These are phyloP conservation scores for Nasturtium officinale DNA, from an alignment of 345 rosid species.

Conservation along the genomic window DNA sequence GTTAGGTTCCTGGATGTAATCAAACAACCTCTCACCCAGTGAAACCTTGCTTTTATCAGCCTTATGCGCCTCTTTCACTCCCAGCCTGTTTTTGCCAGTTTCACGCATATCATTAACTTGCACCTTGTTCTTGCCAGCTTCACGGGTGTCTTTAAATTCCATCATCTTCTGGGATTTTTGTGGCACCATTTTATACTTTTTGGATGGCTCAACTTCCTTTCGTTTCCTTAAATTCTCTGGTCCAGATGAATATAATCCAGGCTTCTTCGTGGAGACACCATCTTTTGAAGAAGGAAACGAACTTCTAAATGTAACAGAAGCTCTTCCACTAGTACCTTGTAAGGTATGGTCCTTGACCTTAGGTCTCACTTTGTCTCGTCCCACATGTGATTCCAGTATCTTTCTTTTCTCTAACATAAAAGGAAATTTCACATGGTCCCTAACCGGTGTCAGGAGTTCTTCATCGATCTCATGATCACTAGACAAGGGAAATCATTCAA, in stretches of 20 bases:
- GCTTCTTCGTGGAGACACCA: conserved; percentile 47
- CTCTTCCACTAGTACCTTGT: conserved; percentile 40
- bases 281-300: conserved; percentile 40
- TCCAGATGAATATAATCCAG: conserved; percentile 44
- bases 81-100: conserved; percentile 34
- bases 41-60: conserved; percentile 44
- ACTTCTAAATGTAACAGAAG: conserved; percentile 36
- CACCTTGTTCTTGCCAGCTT: conserved; percentile 37
- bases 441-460: conserved; percentile 67
- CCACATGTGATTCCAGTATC: conserved; percentile 41
- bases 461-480: conserved; percentile 80
- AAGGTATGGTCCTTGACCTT: conserved; percentile 43
- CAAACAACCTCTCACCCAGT: conserved; percentile 49
- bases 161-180: conserved; percentile 44
- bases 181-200: conserved; percentile 31
- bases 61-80: conserved; percentile 44
- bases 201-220: conserved; percentile 43
- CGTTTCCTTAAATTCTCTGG: conserved; percentile 46
- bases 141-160: conserved; percentile 46
- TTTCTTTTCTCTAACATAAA: conserved; percentile 39
- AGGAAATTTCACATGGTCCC: conserved; percentile 81
- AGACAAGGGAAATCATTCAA: conserved; percentile 29
- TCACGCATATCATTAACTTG: conserved; percentile 44
- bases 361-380: conserved; percentile 40
- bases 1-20: conserved; percentile 35